phyloP scores from a whole-genome alignment of 2,329 filamentous ascomycete species.

The Penicillium sp. region DNA sequence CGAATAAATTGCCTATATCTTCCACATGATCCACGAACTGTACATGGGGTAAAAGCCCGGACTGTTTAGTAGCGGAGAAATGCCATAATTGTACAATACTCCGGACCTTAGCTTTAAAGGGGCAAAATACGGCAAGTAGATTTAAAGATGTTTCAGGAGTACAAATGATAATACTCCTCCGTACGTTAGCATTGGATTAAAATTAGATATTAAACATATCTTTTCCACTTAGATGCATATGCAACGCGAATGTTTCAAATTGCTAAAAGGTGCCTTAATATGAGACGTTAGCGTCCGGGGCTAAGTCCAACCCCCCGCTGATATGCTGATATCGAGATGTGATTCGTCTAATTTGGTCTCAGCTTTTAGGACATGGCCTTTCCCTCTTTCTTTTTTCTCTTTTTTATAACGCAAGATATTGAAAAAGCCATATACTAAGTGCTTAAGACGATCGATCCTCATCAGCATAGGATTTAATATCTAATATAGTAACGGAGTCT shows the following conservation, averaged over 20 bases:
- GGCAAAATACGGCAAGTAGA: background rate
- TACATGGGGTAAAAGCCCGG: background rate
- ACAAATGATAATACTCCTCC: no score
- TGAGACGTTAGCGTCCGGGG: conserved; percentile 28
- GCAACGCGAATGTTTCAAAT: no score
- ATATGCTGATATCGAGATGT: conserved; percentile 17
- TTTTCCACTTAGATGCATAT: no score
- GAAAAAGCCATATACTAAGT: background rate
- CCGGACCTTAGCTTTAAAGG: background rate
- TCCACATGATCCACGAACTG: background rate
- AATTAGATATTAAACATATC: no score
- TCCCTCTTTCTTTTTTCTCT: background rate
- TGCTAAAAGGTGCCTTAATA: conserved; percentile 10
- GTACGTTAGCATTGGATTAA: no score
- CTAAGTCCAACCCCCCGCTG: conserved; percentile 21
- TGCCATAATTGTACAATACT: background rate
- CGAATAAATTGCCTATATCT: background rate
- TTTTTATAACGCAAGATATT: background rate
- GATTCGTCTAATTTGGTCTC: conserved; percentile 8
- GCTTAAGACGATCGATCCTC: background rate
- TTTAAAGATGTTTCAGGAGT: background rate
- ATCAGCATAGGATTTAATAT: background rate
- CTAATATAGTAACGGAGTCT: no score
- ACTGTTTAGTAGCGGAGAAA: background rate
- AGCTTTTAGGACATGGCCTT: background rate